Base-by-base conservation (phyloP, 1,284 basidiomycete species). In the Marasmius oreades region DNA sequence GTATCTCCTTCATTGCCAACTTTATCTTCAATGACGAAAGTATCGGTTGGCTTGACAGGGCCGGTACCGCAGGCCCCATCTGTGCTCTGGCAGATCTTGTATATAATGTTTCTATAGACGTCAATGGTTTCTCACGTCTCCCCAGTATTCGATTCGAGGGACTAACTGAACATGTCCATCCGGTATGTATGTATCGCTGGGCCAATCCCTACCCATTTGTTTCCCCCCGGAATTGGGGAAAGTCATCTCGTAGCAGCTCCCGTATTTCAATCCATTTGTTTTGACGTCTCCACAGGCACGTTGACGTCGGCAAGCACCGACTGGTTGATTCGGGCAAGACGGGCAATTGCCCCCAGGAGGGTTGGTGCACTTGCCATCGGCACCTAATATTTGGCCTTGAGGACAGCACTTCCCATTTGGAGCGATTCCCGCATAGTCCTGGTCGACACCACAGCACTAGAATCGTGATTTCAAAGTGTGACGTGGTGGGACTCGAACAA, bases 11-110 rank as follows among this genome's bases (percentile, higher is more conserved):
- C 12, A 45, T 37, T 8, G 28, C 52, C 52, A 26, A 53, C 20
- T 3, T 53, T 39, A 24, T 53, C 52, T 33, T 45, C 22, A 20
- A 53, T 53, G 23, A 14, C 7, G 52, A 53, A 53, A 33, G 52
- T 24, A 31, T 53, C 52, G 7, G 52, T 53, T 7, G 52, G 52
- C 42, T 43, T 45, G 23, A 53, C 52, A 8, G 20, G 36, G 16
- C 52, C 52, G 16, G 52, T 53, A 26, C 52, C 52, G 28, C 52
- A 53, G 16, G 14, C 22, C n/a, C n/a, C n/a, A 23, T 37, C 22
- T 12, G 52, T 23, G 28, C 22, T 45, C 42, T 53, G 37, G 39
- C 52, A 53, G 31, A 53, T 53, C 52, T 33, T 43, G 52, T 44
- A 53, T 7, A 43, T n/a, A 39, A 53, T 45, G 28, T 53, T 53